Evolutionary conservation across 2,329 filamentous ascomycete species (phyloP), one percentile per base, ranked within the genome.

Genomic region (Paramyrothecium roridum): DNA sequence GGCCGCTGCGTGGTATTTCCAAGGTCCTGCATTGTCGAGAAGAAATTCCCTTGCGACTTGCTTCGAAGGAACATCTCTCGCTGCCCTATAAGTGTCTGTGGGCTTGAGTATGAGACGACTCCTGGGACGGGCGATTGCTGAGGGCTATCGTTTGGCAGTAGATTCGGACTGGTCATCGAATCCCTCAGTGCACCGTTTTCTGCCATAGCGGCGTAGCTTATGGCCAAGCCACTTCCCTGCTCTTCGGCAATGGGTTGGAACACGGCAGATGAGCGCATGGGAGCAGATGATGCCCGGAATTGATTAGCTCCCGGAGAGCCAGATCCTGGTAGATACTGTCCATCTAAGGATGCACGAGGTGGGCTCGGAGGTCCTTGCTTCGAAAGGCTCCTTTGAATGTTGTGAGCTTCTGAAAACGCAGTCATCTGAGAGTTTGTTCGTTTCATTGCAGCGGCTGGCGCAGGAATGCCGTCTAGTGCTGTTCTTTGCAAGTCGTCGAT

Each of bases 401-500:
- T 37, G 33, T 16, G 33, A 37, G 16, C 10, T 8, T 37, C 33
- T 8, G 33, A 37, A 37, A 37, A 37, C 10, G 33, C 8, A 16
- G 33, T 37, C 8, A 57, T 46, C 45, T 65, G 63, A 6, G 72
- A 71, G 40, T 67, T 63, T 1, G 71, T 67, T 8, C 68, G 64
- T 10, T 56, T 57, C 3, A 69, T 55, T 17, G 16, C 37, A 19
- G 37, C 4, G 11, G 64, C 58, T 8, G 67, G 62, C 16, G 63
- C 54, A 6, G 78, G 78, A 2, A 75, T 67, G 12, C 77, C 82
- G 50, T 75, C 80, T 34, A 78, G 72, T 2, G 84, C 78, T 17
- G 87, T 88, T 68, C 88, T 84, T 60, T 87, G 80, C 33, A 91
- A 77, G 58, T 86, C 84, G 12, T 82, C 75, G 1, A 91, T 69